Evolutionary conservation across 192 early-diverging fungal species (phyloP).

Genomic region (Coemansia sp.): DNA sequence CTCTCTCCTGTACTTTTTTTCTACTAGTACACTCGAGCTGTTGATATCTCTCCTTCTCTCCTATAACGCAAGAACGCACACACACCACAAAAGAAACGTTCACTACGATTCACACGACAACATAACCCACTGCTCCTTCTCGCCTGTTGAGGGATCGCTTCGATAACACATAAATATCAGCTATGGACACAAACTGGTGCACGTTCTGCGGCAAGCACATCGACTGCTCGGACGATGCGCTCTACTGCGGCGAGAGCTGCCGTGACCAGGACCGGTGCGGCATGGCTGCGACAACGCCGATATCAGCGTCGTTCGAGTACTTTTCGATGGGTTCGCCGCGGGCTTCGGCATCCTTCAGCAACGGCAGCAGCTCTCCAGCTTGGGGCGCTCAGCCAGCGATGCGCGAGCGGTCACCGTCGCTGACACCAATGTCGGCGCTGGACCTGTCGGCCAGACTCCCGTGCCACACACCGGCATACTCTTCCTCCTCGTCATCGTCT

Average conservation of each 20-base stretch:
- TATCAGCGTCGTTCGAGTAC: conserved; percentile 29
- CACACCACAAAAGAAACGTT: neutral
- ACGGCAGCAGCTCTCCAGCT: conserved; percentile 10
- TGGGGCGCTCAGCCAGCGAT: conserved; percentile 21
- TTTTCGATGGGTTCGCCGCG: conserved; percentile 22
- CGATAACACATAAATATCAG: conserved; percentile 5
- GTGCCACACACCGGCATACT: conserved; percentile 50
- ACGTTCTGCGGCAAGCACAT: conserved; percentile 52
- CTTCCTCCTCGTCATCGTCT: conserved; percentile 25
- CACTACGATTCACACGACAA: neutral
- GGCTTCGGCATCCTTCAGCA: conserved; percentile 18
- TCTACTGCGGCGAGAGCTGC: conserved; percentile 49
- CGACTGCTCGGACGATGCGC: conserved; percentile 41
- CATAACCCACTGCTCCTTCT: conserved; percentile 1
- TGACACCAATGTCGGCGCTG: conserved; percentile 43
- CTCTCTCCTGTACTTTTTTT: neutral
- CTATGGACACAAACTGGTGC: conserved; percentile 53
- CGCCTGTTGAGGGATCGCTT: conserved; percentile 6
- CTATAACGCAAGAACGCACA: conserved; percentile 2
- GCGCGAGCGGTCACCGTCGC: conserved; percentile 47
- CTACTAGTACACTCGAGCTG: neutral
- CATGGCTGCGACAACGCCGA: neutral
- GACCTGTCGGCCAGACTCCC: conserved; percentile 42
- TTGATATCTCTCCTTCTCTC: neutral
- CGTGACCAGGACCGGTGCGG: conserved; percentile 22